Evolutionary conservation across 2,329 filamentous ascomycete genomes (phyloP).

Genomic region (Hirsutella rhossiliensis): DNA sequence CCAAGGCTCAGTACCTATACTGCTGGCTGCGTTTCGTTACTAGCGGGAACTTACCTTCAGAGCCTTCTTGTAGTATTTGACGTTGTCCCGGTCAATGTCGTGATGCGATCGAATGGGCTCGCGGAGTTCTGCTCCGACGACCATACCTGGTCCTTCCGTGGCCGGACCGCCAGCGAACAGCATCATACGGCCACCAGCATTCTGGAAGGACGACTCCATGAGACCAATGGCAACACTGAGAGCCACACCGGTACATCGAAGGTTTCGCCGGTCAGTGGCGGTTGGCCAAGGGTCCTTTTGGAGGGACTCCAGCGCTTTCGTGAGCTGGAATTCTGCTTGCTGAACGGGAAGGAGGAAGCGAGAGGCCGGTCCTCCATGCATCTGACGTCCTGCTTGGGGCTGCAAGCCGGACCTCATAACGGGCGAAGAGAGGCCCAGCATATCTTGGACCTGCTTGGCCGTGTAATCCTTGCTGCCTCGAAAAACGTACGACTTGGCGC

Average conservation of each 20-base stretch:
- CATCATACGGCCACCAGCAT: conserved; percentile 92
- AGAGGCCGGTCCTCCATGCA: conserved; percentile 68
- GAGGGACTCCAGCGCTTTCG: conserved; percentile 86
- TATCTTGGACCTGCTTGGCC: conserved; percentile 99
- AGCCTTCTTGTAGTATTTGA: conserved; percentile 99
- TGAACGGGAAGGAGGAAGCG: conserved; percentile 90
- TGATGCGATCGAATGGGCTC: conserved; percentile 97
- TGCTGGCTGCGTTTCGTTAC: not conserved
- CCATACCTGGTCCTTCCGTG: conserved; percentile 92
- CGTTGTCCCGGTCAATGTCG: conserved; percentile 96
- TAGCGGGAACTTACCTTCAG: conserved; percentile 53
- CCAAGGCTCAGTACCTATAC: not conserved
- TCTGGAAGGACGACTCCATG: conserved; percentile 90
- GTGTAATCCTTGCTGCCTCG: conserved; percentile 94
- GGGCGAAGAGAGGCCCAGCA: conserved; percentile 74
- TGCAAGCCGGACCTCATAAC: conserved; percentile 64
- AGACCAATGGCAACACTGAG: conserved; percentile 87
- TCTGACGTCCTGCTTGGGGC: conserved; percentile 61
- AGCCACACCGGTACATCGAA: conserved; percentile 93
- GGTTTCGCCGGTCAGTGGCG: conserved; percentile 76
- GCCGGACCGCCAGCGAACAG: conserved; percentile 89
- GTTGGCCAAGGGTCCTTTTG: conserved; percentile 98
- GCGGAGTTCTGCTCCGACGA: conserved; percentile 88
- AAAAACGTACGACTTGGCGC: conserved; percentile 97
- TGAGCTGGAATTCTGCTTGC: conserved; percentile 94